Evolutionary conservation across 805 yeast species (phyloP), one percentile per base, ranked within the genome.

Genomic region (Starmerella bacillaris): DNA sequence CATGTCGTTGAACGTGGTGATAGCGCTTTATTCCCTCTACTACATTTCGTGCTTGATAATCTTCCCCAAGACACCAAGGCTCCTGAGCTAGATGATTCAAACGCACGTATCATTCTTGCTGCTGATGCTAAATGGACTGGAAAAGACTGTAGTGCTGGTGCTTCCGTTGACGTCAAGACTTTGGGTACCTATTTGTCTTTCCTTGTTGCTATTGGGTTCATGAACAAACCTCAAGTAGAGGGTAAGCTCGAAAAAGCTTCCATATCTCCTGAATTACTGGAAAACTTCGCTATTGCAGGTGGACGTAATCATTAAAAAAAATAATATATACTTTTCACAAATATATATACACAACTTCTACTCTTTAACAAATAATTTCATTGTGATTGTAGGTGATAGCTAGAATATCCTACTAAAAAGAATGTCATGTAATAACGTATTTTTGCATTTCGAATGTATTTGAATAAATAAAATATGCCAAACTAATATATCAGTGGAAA

Each of bases 31-130:
- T 89, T 72, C 61, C 98, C 99, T 39, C 64, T 89, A 48, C 63
- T 89, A 47, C 96, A 89, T 59, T 80, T 89, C 62, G 96, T 84
- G 11, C 65, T 92, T 46, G 98, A 83, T 51, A 75, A 84, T 53
- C 67, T 89, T 50, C 95, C 95, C 5, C 76, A 74, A 42, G 75
- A 74, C 54, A 78, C 96, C 21, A 78, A 74, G 57, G 96, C 98
- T 8, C 96, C 98, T 2, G 95, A 86, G 56, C 65, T 89, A 44
- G 94, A 84, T 51, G 98, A 92, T 47, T 35, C 64, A 4, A 84
- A 89, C 54, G 79, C 96, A 1, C 68, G 64, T n/a, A 53, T 54
- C n/a, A 67, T 84, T 0, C 68, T 89, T 52, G 60, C 58, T 38
- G 61, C 56, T 18, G 94, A 82, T 52, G 56, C 61, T 4, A 50